Conservation (phyloP, 2,329 filamentous ascomycete genomes). For the Diaporthe capsici region DNA sequence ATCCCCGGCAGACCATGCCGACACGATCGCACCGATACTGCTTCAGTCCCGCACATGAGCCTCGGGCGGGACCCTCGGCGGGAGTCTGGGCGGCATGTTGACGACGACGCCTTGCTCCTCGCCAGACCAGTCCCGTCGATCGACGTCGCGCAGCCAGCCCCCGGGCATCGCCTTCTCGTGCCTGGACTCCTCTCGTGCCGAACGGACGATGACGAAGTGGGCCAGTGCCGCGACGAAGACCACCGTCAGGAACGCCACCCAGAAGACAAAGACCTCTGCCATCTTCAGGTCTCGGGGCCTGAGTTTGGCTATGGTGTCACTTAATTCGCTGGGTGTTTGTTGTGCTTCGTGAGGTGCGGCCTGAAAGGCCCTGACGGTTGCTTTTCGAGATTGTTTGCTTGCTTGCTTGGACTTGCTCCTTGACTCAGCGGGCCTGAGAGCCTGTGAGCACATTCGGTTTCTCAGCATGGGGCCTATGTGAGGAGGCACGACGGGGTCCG, state of each 20-base stretch:
- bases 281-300: neutral
- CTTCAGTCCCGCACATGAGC: neutral
- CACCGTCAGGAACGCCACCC: neutral
- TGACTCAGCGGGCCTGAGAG: neutral
- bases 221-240: neutral
- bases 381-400: neutral
- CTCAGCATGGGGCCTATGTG: neutral
- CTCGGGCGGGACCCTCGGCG: neutral
- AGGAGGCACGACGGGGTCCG: neutral
- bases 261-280: neutral
- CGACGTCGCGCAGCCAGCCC: neutral
- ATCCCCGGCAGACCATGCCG: too few species aligned
- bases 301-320: neutral
- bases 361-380: neutral
- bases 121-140: neutral
- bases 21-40: neutral
- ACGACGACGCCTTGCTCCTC: neutral
- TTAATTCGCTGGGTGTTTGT: neutral
- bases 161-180: neutral
- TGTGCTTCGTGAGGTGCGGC: neutral
- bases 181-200: neutral
- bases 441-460: neutral
- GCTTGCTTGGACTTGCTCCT: neutral
- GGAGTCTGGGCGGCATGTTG: neutral
- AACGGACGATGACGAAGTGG: neutral